phyloP scores from a whole-genome alignment of 1,284 basidiomycete genomes.

The Microbotryomycetes sp. region DNA sequence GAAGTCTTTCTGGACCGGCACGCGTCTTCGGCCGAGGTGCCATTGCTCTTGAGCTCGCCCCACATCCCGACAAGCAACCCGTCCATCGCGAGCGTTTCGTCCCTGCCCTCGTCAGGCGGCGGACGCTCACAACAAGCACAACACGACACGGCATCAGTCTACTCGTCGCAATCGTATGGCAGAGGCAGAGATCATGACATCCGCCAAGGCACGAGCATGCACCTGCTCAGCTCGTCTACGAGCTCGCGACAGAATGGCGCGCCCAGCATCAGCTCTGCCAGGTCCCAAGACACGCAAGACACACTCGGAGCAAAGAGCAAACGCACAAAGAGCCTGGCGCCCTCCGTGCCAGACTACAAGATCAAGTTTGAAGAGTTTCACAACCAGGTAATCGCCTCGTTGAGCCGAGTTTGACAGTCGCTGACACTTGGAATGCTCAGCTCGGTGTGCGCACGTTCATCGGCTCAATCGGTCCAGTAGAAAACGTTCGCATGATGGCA shows the following conservation, averaged over 20 bases:
- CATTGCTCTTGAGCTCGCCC: slow-evolving; percentile 25
- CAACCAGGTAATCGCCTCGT: slow-evolving; percentile 45
- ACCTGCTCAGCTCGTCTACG: slow-evolving; percentile 12
- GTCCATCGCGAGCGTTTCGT: slow-evolving; percentile 28
- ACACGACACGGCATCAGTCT: slow-evolving; percentile 16
- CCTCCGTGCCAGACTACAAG: slow-evolving; percentile 55
- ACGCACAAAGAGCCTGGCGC: slow-evolving; percentile 11
- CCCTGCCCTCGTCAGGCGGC: slow-evolving; percentile 23
- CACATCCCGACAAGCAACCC: slow-evolving; percentile 29
- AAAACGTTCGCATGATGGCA: slow-evolving; percentile 59
- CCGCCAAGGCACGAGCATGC: slow-evolving; percentile 18
- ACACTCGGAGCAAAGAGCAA: slow-evolving; percentile 6
- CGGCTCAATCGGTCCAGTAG: slow-evolving; percentile 82
- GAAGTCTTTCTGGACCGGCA: slow-evolving; percentile 29
- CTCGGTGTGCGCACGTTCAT: slow-evolving; percentile 82
- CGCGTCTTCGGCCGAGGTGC: slow-evolving; percentile 26
- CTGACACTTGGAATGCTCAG: slow-evolving; percentile 19
- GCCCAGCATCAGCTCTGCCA: neutral
- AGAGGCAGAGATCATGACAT: neutral
- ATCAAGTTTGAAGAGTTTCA: slow-evolving; percentile 79
- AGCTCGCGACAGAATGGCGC: slow-evolving; percentile 3
- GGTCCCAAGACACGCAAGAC: slow-evolving; percentile 1
- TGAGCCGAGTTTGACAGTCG: neutral
- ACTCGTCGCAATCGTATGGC: slow-evolving; percentile 25
- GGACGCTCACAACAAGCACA: neutral